phyloP scores from a whole-genome alignment of 78 protist species.

The Dictyostelium capitatum region DNA sequence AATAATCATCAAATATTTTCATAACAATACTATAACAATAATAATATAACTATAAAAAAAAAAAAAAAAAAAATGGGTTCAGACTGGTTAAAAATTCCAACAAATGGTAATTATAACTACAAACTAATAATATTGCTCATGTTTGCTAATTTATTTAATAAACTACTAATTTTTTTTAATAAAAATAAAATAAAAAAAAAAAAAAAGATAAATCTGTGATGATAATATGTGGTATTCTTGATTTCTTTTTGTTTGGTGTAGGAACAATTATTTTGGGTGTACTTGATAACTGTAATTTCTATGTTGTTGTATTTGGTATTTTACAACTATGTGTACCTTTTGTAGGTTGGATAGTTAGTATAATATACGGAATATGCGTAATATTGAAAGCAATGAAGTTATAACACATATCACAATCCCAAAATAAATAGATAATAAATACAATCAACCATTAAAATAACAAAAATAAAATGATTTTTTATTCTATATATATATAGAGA shows the following conservation, averaged over 20 bases:
- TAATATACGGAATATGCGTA: neutral
- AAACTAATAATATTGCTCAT: too few relatives aligned
- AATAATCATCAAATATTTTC: too few relatives aligned
- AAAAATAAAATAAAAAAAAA: too few relatives aligned
- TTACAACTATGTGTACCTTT: constrained; percentile 39
- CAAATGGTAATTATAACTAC: neutral
- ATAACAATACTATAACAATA: too few relatives aligned
- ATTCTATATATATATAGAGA: too few relatives aligned
- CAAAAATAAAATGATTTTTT: too few relatives aligned
- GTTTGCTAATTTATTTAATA: neutral
- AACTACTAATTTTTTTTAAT: too few relatives aligned
- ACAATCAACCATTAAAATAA: too few relatives aligned
- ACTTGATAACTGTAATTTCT: constrained; percentile 64
- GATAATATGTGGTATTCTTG: constrained; percentile 75
- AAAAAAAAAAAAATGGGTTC: neutral
- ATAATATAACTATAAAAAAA: neutral
- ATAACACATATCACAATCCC: neutral
- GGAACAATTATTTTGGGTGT: constrained; percentile 59
- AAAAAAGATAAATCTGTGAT: constrained; percentile 12
- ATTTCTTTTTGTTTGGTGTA: constrained; percentile 67
- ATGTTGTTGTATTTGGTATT: constrained; percentile 61
- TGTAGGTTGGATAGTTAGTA: neutral
- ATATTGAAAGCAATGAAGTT: neutral
- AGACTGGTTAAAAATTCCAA: neutral
- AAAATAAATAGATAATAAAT: too few relatives aligned